phyloP scores from a whole-genome alignment of 2,329 filamentous ascomycete genomes.

The Xylaria sp. region DNA sequence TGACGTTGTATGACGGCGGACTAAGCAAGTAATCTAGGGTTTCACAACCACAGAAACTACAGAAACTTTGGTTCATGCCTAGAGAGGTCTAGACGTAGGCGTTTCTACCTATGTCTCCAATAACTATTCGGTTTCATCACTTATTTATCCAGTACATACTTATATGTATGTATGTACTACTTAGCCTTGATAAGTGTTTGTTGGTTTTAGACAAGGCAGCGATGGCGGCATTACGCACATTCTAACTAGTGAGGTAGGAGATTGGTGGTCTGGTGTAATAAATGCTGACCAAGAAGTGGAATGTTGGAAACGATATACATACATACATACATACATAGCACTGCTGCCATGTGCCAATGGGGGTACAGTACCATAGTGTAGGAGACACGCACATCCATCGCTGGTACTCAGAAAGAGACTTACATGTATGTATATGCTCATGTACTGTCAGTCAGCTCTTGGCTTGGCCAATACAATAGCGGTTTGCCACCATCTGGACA shows the following conservation, averaged over 20 bases:
- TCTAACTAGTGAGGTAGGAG: not conserved
- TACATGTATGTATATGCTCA: not conserved
- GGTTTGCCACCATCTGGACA: not conserved
- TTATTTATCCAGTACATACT: too few species aligned
- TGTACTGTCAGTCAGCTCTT: slow-evolving; percentile 14
- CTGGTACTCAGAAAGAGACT: not conserved
- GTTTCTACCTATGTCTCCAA: not conserved
- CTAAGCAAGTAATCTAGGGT: not conserved
- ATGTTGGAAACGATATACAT: not conserved
- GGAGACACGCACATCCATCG: not conserved
- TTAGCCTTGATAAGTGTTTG: too few species aligned
- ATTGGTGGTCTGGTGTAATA: not conserved
- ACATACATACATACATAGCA: too few species aligned
- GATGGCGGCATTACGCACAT: not conserved
- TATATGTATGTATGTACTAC: too few species aligned
- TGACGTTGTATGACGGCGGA: not conserved
- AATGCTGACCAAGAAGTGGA: slow-evolving; percentile 5
- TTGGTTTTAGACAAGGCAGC: not conserved
- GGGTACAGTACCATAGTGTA: not conserved
- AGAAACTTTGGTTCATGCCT: too few species aligned
- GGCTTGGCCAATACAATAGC: not conserved
- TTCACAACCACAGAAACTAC: not conserved
- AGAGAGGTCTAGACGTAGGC: too few species aligned
- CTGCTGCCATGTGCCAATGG: slow-evolving; percentile 8
- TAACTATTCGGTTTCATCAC: not conserved